These are phyloP conservation scores for Nicotiana knightiana DNA, from an alignment of 257 asterid species.

Conservation along the genomic window DNA sequence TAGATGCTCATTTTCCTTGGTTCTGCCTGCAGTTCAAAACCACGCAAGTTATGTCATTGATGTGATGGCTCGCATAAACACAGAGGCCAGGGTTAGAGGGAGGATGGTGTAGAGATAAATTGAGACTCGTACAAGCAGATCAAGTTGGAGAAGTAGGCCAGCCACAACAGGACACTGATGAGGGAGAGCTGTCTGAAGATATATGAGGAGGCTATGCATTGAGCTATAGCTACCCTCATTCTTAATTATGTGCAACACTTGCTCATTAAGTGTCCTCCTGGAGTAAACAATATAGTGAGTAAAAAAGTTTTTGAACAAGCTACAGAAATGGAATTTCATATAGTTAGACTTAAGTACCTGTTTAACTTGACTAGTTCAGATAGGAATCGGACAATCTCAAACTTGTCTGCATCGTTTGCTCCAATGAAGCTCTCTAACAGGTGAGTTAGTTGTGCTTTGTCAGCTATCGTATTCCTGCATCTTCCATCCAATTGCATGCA, in stretches of 20 bases:
- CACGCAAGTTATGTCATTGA: neutral
- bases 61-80: neutral
- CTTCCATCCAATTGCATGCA: conserved; percentile 69
- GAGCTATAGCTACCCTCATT: conserved; percentile 70
- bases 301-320: neutral
- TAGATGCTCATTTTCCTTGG: conserved; percentile 92
- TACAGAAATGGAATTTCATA: neutral
- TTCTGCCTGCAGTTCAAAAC: conserved; percentile 42
- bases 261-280: conserved; percentile 63
- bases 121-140: conserved; percentile 49
- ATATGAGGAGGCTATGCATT: conserved; percentile 68
- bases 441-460: conserved; percentile 43
- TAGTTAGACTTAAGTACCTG: conserved; percentile 31
- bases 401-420: conserved; percentile 38
- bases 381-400: conserved; percentile 59
- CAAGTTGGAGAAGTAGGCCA: conserved; percentile 81
- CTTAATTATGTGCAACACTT: conserved; percentile 53
- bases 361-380: conserved; percentile 62
- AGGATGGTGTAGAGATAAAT: neutral
- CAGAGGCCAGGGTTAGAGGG: neutral
- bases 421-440: conserved; percentile 46
- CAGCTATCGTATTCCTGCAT: conserved; percentile 59
- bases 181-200: conserved; percentile 50
- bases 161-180: conserved; percentile 66
- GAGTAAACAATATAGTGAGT: conserved; percentile 10